phyloP scores from a whole-genome alignment of 306 rosid genomes.

The Trifolium subterraneum region DNA sequence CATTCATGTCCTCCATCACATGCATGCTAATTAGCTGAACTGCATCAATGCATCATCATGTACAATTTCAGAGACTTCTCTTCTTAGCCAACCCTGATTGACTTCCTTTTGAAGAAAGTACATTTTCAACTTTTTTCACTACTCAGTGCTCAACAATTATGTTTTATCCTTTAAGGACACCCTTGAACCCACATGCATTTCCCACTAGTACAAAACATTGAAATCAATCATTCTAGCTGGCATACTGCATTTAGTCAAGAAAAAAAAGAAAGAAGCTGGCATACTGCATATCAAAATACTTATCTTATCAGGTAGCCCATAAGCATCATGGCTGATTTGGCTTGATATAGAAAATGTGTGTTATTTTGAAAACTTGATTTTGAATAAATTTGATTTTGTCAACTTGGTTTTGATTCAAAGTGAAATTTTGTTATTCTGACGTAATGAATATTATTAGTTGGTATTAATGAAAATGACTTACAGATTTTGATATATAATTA shows the following conservation, averaged over 20 bases:
- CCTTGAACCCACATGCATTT: constrained; percentile 43
- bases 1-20: constrained; percentile 26
- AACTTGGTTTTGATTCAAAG: constrained; percentile 8
- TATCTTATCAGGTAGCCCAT: constrained; percentile 38
- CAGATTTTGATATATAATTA: background rate
- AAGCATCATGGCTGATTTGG: constrained; percentile 44
- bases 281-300: constrained; percentile 37
- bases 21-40: constrained; percentile 33
- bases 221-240: constrained; percentile 44
- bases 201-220: constrained; percentile 20
- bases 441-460: background rate
- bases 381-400: background rate
- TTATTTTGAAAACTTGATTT: background rate
- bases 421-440: background rate
- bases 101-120: constrained; percentile 40
- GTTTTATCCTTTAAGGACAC: constrained; percentile 40
- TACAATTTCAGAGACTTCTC: constrained; percentile 37
- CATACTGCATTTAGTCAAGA: constrained; percentile 43
- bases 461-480: background rate
- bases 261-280: no score
- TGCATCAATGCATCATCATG: constrained; percentile 32
- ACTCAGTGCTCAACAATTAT: constrained; percentile 14
- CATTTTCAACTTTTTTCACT: constrained; percentile 29
- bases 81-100: constrained; percentile 37
- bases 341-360: constrained; percentile 38